These are phyloP conservation scores for Crataegus laevigata DNA, from an alignment of 306 rosid species.

Conservation along the genomic window DNA sequence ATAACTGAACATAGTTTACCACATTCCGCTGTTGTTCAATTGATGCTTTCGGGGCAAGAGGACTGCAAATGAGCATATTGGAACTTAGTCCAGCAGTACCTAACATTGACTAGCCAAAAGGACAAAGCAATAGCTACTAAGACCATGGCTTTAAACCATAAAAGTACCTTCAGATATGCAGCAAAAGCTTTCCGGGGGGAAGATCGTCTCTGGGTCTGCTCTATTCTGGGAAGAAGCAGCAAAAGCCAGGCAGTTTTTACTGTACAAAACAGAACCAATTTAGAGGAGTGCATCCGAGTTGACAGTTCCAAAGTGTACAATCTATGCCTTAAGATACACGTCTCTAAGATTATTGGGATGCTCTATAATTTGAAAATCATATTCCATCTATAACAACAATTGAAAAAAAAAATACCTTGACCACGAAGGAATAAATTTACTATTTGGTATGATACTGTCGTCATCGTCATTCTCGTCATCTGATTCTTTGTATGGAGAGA, in stretches of 20 bases:
- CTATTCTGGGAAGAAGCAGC: conserved; percentile 46
- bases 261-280: conserved; percentile 39
- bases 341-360: not conserved
- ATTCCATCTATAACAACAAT: not conserved
- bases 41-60: conserved; percentile 46
- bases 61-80: conserved; percentile 33
- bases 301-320: conserved; percentile 7
- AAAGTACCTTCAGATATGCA: conserved; percentile 59
- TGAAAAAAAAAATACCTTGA: conserved; percentile 55
- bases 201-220: conserved; percentile 43
- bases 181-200: conserved; percentile 57
- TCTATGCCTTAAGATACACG: not conserved
- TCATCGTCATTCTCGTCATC: conserved; percentile 79
- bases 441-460: conserved; percentile 33
- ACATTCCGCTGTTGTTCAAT: conserved; percentile 8
- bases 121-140: not conserved
- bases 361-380: not conserved
- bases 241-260: conserved; percentile 47
- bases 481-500: conserved; percentile 82
- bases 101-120: not conserved
- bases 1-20: not conserved
- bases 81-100: not conserved
- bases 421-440: conserved; percentile 75
- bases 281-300: conserved; percentile 5
- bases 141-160: not conserved